phyloP scores from a whole-genome alignment of 306 rosid genomes.

The Cucurbita ficifolia region DNA sequence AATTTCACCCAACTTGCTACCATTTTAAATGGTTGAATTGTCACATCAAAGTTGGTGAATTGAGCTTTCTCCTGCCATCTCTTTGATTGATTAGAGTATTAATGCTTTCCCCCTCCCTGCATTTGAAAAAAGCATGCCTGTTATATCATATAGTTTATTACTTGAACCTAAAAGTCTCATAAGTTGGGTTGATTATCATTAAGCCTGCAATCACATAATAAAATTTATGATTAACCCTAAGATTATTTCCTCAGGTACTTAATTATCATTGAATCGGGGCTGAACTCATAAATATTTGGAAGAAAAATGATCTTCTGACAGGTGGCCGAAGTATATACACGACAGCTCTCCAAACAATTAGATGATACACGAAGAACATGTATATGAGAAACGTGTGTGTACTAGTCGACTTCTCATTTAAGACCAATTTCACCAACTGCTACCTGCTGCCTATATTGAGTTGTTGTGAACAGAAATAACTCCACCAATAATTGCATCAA shows the following conservation, averaged over 20 bases:
- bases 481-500: background rate
- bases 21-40: background rate
- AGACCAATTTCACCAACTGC: background rate
- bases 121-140: background rate
- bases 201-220: background rate
- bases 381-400: background rate
- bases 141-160: background rate
- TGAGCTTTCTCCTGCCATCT: background rate
- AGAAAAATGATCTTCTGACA: background rate
- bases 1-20: background rate
- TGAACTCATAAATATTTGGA: too few species aligned
- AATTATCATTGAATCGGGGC: too few species aligned
- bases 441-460: background rate
- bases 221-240: too few species aligned
- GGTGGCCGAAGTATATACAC: background rate
- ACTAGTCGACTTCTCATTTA: background rate
- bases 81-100: background rate
- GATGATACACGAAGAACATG: too few species aligned
- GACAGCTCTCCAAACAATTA: background rate
- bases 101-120: background rate
- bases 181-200: background rate
- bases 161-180: background rate
- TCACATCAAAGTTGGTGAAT: background rate
- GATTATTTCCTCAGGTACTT: background rate
- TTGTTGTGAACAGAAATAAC: background rate